A percentile compares a stretch with the other conserved stretches of the same genome.
These are phyloP conservation scores for Macrophomina pseudophaseolina DNA, from an alignment of 2,329 filamentous ascomycete genomes.

Conservation along the genomic window DNA sequence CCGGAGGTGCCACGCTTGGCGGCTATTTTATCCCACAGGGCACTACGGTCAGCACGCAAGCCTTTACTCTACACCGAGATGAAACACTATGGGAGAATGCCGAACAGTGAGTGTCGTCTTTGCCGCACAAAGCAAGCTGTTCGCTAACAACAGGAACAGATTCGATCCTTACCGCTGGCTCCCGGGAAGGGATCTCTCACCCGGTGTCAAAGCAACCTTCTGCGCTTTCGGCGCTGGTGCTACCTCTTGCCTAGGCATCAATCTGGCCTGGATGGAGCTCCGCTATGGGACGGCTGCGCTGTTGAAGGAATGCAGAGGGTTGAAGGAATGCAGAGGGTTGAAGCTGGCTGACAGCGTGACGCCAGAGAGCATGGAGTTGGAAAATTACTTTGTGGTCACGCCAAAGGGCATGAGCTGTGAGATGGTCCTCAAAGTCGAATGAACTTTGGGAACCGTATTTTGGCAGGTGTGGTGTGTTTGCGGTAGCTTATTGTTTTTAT, in stretches of 20 bases:
- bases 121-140: neutral
- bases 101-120: slow-evolving; percentile 23
- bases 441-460: neutral
- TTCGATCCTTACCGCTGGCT: slow-evolving; percentile 44
- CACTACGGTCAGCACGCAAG: slow-evolving; percentile 45
- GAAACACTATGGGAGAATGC: slow-evolving; percentile 31
- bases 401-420: slow-evolving; percentile 47
- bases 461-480: too few relatives aligned
- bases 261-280: slow-evolving; percentile 67
- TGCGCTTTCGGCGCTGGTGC: slow-evolving; percentile 73
- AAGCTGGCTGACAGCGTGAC: slow-evolving; percentile 36
- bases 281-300: slow-evolving; percentile 58
- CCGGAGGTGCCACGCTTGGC: slow-evolving; percentile 39
- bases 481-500: too few relatives aligned
- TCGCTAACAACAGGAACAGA: slow-evolving; percentile 28
- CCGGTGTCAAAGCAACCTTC: slow-evolving; percentile 58
- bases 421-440: neutral
- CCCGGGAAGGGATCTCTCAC: slow-evolving; percentile 31
- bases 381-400: slow-evolving; percentile 52
- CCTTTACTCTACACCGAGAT: slow-evolving; percentile 47
- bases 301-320: slow-evolving; percentile 53
- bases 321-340: slow-evolving; percentile 44
- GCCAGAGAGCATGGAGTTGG: slow-evolving; percentile 50
- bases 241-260: slow-evolving; percentile 70
- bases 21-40: slow-evolving; percentile 44